Base-by-base conservation (phyloP, 352 stramenopile genomes). In the Phytophthora lateralis region DNA sequence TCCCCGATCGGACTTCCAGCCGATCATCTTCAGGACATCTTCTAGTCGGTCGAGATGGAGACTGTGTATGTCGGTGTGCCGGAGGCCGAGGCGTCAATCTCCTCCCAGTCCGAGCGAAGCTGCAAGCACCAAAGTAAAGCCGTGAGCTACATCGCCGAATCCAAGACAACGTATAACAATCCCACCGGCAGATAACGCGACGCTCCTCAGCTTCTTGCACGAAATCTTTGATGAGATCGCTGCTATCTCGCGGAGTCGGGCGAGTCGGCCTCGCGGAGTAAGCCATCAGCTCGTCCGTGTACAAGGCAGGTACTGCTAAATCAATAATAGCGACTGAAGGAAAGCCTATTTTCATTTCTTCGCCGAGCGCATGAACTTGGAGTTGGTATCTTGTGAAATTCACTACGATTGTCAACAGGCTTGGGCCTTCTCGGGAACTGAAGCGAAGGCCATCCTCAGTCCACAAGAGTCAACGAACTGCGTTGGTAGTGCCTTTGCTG, bases 191-290 rank as follows among this genome's bases (percentile, higher is more conserved):
- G 10, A 60, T 56, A 30, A 73, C 55, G 18, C 64, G 66, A 10
- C 76, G 74, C 48, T 68, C 57, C 24, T 85, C 76, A 0, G 74
- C 61, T 27, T 81, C 71, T 43, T 78, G 76, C 39, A 84, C 64
- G 46, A 82, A 83, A 59, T 42, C 69, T 57, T 82, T 85, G 71
- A 83, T 82, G 54, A 82, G 55, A 6, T 65, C 42, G 24, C 70
- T 54, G 10, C 71, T 69, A 44, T 65, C 71, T 50, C 61, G 55
- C 15, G 37, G 18, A 48, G 17, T 42, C 7, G 54, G 34, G n/a
- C 53, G 57, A 18, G 51, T 15, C 38, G 38, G 38, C 38, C 20
- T 42, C 3, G 32, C 12, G 14, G 10, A n/a, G 32, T 17, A 20
- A 6, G 0, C 38, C 38, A 44, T 44, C 8, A 43, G 37, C 4